Conservation (phyloP, 352 stramenopile genomes). For the Pythium aquatile region DNA sequence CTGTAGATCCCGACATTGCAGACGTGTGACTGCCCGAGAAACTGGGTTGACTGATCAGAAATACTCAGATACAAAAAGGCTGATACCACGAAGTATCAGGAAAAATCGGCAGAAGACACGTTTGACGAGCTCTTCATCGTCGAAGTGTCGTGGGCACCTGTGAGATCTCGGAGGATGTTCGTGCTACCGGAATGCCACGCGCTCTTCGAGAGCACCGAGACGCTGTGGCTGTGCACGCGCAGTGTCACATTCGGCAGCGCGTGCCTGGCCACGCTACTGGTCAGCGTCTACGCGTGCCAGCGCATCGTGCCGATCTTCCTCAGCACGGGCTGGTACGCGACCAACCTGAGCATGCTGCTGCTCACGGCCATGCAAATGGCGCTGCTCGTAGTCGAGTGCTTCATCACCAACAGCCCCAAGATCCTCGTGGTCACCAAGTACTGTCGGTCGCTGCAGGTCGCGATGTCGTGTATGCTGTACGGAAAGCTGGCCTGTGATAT, state of each 20-base stretch:
- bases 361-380: conserved; percentile 64
- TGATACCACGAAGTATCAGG: too few species aligned
- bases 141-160: not conserved
- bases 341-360: conserved; percentile 60
- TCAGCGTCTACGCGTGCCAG: conserved; percentile 41
- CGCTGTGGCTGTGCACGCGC: conserved; percentile 52
- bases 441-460: conserved; percentile 64
- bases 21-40: too few species aligned
- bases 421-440: conserved; percentile 72
- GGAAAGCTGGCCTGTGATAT: conserved; percentile 66
- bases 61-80: too few species aligned
- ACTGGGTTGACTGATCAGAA: too few species aligned
- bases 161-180: conserved; percentile 8
- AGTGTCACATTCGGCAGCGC: conserved; percentile 60
- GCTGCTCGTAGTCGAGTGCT: conserved; percentile 62
- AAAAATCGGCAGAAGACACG: not conserved
- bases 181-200: conserved; percentile 57
- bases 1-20: too few species aligned
- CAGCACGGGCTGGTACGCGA: conserved; percentile 50
- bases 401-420: conserved; percentile 53
- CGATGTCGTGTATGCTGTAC: conserved; percentile 67
- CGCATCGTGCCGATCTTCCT: conserved; percentile 62
- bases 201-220: conserved; percentile 33
- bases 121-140: not conserved
- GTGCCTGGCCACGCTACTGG: conserved; percentile 49